These are phyloP conservation scores for Aspergillus oerlinghausenensis DNA, from an alignment of 2,329 filamentous ascomycete species.

Conservation along the genomic window DNA sequence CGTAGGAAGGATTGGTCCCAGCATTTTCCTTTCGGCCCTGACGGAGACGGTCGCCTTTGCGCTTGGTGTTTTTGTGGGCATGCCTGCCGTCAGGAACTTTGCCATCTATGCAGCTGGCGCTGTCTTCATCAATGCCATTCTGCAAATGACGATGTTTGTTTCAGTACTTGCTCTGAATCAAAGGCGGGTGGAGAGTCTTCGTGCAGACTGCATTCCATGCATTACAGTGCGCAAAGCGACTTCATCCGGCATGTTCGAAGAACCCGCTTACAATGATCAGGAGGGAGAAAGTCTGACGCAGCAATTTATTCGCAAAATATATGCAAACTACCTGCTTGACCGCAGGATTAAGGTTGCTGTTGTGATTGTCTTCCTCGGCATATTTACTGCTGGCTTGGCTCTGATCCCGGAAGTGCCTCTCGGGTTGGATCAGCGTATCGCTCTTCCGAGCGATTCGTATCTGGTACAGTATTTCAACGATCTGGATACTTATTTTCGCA, in stretches of 20 bases:
- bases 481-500: constrained; percentile 84
- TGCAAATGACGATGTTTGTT: constrained; percentile 96
- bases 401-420: constrained; percentile 79
- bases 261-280: constrained; percentile 61
- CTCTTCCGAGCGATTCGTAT: constrained; percentile 89
- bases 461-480: constrained; percentile 96
- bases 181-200: constrained; percentile 77
- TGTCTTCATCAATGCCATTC: constrained; percentile 92
- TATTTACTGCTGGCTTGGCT: constrained; percentile 81
- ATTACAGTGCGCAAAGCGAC: constrained; percentile 73
- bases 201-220: constrained; percentile 90
- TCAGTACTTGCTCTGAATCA: constrained; percentile 90
- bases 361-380: constrained; percentile 74
- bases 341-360: constrained; percentile 75
- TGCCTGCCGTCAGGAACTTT: constrained; percentile 97
- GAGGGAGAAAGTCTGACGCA: constrained; percentile 82
- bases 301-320: constrained; percentile 82
- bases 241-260: constrained; percentile 59
- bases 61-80: constrained; percentile 87
- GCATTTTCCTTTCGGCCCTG: constrained; percentile 88
- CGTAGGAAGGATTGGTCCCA: constrained; percentile 93
- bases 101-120: constrained; percentile 93
- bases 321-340: constrained; percentile 75
- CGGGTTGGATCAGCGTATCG: constrained; percentile 89
- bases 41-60: constrained; percentile 94